Conservation (phyloP, 2,329 filamentous ascomycete genomes). For the Lachnellula arida region DNA sequence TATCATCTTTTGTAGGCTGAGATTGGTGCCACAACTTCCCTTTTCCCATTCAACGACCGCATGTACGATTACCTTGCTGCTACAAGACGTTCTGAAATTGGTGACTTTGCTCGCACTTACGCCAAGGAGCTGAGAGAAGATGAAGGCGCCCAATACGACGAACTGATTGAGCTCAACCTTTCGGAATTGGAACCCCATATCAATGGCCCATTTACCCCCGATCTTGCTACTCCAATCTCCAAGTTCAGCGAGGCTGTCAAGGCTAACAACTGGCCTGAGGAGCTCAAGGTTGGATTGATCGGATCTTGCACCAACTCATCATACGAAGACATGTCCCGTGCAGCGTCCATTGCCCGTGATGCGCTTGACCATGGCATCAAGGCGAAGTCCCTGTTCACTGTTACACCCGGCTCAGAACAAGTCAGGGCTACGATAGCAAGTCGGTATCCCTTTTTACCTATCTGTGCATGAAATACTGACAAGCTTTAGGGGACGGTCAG, state of each 20-base stretch:
- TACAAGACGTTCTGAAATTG: conserved; percentile 87
- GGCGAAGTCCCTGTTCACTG: conserved; percentile 87
- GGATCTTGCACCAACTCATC: conserved; percentile 95
- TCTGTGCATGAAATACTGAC: conserved; percentile 33
- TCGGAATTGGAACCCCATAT: conserved; percentile 94
- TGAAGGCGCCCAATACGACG: conserved; percentile 88
- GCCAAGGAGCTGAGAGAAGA: conserved; percentile 83
- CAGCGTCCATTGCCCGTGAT: conserved; percentile 85
- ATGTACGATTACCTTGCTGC: conserved; percentile 95
- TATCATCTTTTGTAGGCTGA: conserved; percentile 43
- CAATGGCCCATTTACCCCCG: conserved; percentile 98
- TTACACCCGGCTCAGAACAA: conserved; percentile 96
- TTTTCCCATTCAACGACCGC: conserved; percentile 97
- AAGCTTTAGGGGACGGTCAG: conserved; percentile 66
- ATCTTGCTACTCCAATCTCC: conserved; percentile 95
- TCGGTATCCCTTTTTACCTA: not conserved
- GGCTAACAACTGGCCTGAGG: conserved; percentile 92
- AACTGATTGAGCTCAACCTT: conserved; percentile 94
- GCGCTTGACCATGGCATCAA: conserved; percentile 90
- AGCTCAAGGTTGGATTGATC: conserved; percentile 94
- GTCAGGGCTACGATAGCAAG: conserved; percentile 80
- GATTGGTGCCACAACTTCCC: conserved; percentile 80
- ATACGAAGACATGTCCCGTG: conserved; percentile 87
- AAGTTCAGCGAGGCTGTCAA: conserved; percentile 95
- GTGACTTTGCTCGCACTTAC: conserved; percentile 82